Percentiles rank a stretch among this genome's conserved stretches.
Conservation (phyloP, 116 monocot genomes). For the Thalassia testudinum region DNA sequence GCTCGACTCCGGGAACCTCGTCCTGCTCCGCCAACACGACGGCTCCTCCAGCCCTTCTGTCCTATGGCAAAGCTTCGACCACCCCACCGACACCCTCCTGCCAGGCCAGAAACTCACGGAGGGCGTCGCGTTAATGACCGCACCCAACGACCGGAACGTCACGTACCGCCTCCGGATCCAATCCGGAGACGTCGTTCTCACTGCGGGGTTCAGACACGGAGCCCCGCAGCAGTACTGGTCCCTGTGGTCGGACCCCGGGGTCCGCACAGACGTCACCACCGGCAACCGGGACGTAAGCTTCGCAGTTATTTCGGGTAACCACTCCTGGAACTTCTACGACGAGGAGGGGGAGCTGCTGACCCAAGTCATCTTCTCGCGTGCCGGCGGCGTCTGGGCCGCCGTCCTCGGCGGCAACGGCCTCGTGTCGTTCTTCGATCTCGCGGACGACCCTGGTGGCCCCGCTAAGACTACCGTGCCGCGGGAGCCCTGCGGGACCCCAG, state of each 20-base stretch:
- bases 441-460: neutral
- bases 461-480: conserved; percentile 8
- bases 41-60: neutral
- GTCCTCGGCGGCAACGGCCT: conserved; percentile 4
- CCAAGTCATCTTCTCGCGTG: conserved; percentile 20
- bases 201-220: conserved; percentile 2
- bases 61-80: conserved; percentile 27
- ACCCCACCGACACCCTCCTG: conserved; percentile 22
- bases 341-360: neutral
- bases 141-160: neutral
- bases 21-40: neutral
- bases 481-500: conserved; percentile 30
- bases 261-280: conserved; percentile 8
- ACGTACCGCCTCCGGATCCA: conserved; percentile 6
- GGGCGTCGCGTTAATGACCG: conserved; percentile 9
- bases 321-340: conserved; percentile 61
- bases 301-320: conserved; percentile 18
- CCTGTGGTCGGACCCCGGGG: conserved; percentile 21
- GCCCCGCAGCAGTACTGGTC: conserved; percentile 41
- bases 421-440: conserved; percentile 26
- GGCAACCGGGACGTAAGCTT: conserved; percentile 5
- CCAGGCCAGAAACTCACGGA: conserved; percentile 10
- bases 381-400: neutral
- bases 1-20: conserved; percentile 17
- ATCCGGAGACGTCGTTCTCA: conserved; percentile 13